Evolutionary conservation across 257 asterid genomes (phyloP).

Genomic region (Solanum chilense): DNA sequence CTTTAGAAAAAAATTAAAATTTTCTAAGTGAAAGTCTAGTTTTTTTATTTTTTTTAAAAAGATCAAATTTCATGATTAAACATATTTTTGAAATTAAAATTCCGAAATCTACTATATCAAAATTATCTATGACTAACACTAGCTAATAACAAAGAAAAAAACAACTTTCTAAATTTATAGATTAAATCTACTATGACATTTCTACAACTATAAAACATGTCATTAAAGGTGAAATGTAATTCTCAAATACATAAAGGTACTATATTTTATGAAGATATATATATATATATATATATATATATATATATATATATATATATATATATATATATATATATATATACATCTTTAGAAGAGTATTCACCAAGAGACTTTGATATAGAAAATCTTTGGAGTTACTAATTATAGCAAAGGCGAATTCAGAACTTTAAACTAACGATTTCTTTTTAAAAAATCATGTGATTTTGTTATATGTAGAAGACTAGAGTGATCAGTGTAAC

Average conservation of each 20-base stretch:
- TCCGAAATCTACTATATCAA: neutral
- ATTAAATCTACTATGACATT: neutral
- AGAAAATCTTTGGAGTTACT: neutral
- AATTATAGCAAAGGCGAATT: neutral
- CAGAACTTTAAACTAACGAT: neutral
- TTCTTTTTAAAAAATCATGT: neutral
- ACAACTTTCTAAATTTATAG: neutral
- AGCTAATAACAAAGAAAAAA: neutral
- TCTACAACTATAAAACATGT: neutral
- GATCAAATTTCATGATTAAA: neutral
- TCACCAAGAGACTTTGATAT: neutral
- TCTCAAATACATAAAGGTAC: neutral
- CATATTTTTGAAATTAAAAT: neutral
- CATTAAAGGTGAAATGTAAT: neutral
- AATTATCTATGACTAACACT: neutral
- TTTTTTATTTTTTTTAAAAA: neutral
- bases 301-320: too few relatives aligned
- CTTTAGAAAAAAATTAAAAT: neutral
- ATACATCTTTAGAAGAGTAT: neutral
- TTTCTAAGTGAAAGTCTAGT: neutral
- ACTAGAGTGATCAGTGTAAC: neutral
- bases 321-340: too few relatives aligned
- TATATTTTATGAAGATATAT: too few relatives aligned
- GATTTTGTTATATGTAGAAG: neutral
- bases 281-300: too few relatives aligned